Evolutionary conservation across 768 basidiomycete species (phyloP).

Genomic region (Boletus speciosus): DNA sequence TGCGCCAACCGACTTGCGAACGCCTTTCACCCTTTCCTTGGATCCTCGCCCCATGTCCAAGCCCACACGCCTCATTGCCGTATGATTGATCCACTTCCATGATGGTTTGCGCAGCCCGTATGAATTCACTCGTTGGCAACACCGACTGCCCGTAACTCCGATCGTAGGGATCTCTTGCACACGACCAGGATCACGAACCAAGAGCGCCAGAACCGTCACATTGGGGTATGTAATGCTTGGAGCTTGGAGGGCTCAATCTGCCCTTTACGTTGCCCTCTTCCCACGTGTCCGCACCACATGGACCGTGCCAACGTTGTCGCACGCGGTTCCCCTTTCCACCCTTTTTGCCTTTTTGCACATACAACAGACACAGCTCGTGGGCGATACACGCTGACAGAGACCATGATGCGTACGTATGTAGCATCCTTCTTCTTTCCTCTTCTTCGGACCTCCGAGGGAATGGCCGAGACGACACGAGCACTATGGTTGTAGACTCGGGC

Average conservation of each 20-base stretch:
- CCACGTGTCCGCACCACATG: constrained; percentile 16
- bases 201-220: neutral
- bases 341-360: neutral
- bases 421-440: neutral
- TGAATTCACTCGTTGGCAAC: neutral
- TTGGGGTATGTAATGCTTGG: constrained; percentile 1
- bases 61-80: neutral
- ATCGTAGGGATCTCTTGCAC: neutral
- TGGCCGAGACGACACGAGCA: neutral
- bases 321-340: constrained; percentile 5
- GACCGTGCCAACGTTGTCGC: constrained; percentile 2
- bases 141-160: neutral
- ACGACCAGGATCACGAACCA: constrained; percentile 1
- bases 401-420: constrained; percentile 8
- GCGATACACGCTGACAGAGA: constrained; percentile 1
- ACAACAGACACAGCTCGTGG: constrained; percentile 4
- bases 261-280: constrained; percentile 9
- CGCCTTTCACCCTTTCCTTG: neutral
- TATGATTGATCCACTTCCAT: neutral
- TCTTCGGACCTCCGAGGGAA: constrained; percentile 23
- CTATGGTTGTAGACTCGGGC: neutral
- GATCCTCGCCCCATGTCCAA: neutral
- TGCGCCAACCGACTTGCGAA: neutral
- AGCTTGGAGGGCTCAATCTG: neutral
- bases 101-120: neutral